Evolutionary conservation across 305 asterid genomes (phyloP), one percentile per base, ranked within the genome.

Genomic region (Fraxinus greggii): DNA sequence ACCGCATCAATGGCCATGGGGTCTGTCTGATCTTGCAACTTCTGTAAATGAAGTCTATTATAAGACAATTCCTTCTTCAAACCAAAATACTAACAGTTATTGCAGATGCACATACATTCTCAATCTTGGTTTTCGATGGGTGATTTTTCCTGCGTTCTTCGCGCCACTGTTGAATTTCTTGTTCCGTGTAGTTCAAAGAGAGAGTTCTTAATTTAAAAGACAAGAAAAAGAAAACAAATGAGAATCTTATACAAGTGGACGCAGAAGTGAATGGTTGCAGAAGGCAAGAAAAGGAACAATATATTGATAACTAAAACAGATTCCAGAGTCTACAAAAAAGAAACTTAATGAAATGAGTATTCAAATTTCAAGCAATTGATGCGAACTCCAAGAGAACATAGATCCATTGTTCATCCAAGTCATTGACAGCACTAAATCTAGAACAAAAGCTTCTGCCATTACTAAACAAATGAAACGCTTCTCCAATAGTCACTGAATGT

Each of bases 81-180:
- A 74, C 56, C 65, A 32, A 73, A 59, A 23, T 40, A 54, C 35
- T 69, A 77, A 70, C 13, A 85, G 82, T 23, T 78, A 75, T 61
- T 75, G 56, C 78, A 23, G 65, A 75, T 72, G 19, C 35, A 83
- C 85, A 42, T 83, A 94, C 99, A 95, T 91, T 92, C 82, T 92
- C 93, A 32, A 79, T 51, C 82, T 93, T 92, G 82, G 86, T 82
- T 84, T 86, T 91, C 56, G 97, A 89, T 81, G 99, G 99, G 85
- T 86, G 87, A 86, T 94, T 87, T 82, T 90, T 95, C 84, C 80
- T 90, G 65, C 98, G 94, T 76, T 84, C 90, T 85, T 89, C 98
- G 59, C 97, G 97, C 99, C 99, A 95, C 85, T 86, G 92, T 82
- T 77, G 89, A 82, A 95, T 90, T 92, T 95, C 99, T 91, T 94